These are phyloP conservation scores for Neoboletus magnificus DNA, from an alignment of 768 basidiomycete species.

Conservation along the genomic window DNA sequence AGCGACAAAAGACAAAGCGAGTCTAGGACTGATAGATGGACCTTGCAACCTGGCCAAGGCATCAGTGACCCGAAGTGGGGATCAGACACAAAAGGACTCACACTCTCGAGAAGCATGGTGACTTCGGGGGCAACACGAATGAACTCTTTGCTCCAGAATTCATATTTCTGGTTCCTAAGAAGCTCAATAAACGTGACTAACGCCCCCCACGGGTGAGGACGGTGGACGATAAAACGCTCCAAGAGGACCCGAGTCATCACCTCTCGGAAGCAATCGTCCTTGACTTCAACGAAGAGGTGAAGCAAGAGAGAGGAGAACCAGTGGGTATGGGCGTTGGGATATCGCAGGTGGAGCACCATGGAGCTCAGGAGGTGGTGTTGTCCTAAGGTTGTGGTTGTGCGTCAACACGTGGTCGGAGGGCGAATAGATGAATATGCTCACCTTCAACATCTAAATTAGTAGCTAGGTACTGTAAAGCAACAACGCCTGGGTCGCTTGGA, in stretches of 20 bases:
- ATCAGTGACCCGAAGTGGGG: neutral
- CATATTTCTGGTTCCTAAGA: constrained; percentile 85
- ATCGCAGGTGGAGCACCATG: constrained; percentile 93
- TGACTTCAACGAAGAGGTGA: constrained; percentile 79
- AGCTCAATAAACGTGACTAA: constrained; percentile 92
- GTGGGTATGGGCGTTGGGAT: constrained; percentile 97
- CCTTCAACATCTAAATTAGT: constrained; percentile 89
- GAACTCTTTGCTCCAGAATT: constrained; percentile 88
- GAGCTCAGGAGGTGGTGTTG: constrained; percentile 93
- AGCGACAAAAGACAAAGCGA: constrained; percentile 54
- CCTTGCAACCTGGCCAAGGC: constrained; percentile 59
- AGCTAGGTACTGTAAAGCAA: constrained; percentile 78
- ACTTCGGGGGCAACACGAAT: constrained; percentile 84
- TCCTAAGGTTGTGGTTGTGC: constrained; percentile 44
- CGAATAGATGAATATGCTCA: constrained; percentile 33
- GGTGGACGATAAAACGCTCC: constrained; percentile 90
- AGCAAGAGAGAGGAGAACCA: constrained; percentile 95
- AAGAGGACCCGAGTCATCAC: constrained; percentile 86
- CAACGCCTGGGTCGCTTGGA: constrained; percentile 78
- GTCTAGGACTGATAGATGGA: constrained; percentile 78
- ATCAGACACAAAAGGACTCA: constrained; percentile 37
- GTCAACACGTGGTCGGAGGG: neutral
- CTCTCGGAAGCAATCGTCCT: constrained; percentile 74
- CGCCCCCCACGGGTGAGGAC: constrained; percentile 96
- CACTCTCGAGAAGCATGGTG: constrained; percentile 78